Evolutionary conservation across 2,329 filamentous ascomycete genomes (phyloP), one percentile per base, ranked within the genome.

Genomic region (Epichloe scottii): DNA sequence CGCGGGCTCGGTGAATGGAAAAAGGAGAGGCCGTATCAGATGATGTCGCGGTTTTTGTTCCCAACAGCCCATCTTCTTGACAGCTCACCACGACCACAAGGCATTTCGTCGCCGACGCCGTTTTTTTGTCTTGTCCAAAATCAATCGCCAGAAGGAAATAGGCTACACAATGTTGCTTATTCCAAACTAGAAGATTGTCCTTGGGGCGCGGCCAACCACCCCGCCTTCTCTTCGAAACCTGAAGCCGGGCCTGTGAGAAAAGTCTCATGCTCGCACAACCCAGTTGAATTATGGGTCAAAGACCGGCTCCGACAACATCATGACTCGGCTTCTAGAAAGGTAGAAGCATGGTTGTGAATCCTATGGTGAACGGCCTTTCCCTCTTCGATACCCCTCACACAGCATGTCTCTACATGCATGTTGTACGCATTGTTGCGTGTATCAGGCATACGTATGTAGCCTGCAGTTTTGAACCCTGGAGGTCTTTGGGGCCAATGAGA

Each of bases 261-360:
- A 19, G 33, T 11, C 6, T 33, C 15, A 12, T 33, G 43, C 7
- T 14, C 19, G 14, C 33, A 37, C 35, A n/a, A 47, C 15, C n/a
- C 23, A 33, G 15, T 48, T 12, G 10, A 41, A 26, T 34, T 15
- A 35, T 41, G 21, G 10, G 37, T 41, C 38, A 15, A 10, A 17
- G 26, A 11, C 26, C 38, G 46, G 46, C 30, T 42, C 46, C 26
- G 46, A 23, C n/a, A 17, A n/a, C 35, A 17, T 11, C 38, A 42
- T 42, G 46, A 23, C n/a, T 34, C 17, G 30, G 30, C 33, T 49
- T 49, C 47, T 49, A 49, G 47, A 49, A 49, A 23, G 47, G 30
- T 30, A 43, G 33, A 35, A 43, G 47, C 38, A 42, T 43, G 26
- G 39, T 30, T 37, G 8, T 43, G 30, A 35, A 17, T 41, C 38